Conservation (phyloP, 2,329 filamentous ascomycete genomes). For the Conoideocrella luteorostrata region DNA sequence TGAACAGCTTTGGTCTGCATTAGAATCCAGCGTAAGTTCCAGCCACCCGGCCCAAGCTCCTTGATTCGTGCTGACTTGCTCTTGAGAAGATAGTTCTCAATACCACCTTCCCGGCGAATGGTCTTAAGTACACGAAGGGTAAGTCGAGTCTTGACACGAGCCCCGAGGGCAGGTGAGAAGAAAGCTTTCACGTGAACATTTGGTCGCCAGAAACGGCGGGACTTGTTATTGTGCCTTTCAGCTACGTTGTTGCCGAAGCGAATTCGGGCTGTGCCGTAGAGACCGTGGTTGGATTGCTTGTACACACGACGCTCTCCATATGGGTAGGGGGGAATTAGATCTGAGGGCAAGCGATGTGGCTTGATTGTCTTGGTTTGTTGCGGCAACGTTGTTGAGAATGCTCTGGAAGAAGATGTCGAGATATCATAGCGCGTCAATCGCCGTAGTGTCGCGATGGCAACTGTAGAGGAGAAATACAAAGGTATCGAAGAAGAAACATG, state of each 20-base stretch:
- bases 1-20: slow-evolving; percentile 69
- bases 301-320: slow-evolving; percentile 64
- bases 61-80: slow-evolving; percentile 70
- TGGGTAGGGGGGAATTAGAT: slow-evolving; percentile 61
- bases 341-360: slow-evolving; percentile 37
- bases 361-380: slow-evolving; percentile 34
- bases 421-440: background rate
- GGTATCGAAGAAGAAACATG: too few relatives aligned
- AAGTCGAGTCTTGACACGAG: slow-evolving; percentile 60
- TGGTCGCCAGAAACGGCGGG: slow-evolving; percentile 65
- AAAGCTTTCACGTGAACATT: slow-evolving; percentile 66
- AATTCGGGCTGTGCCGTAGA: slow-evolving; percentile 65
- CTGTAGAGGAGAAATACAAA: slow-evolving; percentile 5
- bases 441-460: background rate
- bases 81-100: slow-evolving; percentile 87
- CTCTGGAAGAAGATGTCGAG: slow-evolving; percentile 3
- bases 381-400: slow-evolving; percentile 31
- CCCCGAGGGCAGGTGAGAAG: slow-evolving; percentile 55
- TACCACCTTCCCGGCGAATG: slow-evolving; percentile 78
- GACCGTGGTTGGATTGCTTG: slow-evolving; percentile 73
- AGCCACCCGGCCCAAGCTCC: slow-evolving; percentile 84
- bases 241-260: slow-evolving; percentile 77
- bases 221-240: slow-evolving; percentile 62
- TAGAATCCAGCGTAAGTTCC: slow-evolving; percentile 82
- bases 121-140: slow-evolving; percentile 64